A percentile compares a stretch with the other conserved stretches of the same genome.
phyloP scores from a whole-genome alignment of 345 rosid species.

The Eucalyptus sp. region DNA sequence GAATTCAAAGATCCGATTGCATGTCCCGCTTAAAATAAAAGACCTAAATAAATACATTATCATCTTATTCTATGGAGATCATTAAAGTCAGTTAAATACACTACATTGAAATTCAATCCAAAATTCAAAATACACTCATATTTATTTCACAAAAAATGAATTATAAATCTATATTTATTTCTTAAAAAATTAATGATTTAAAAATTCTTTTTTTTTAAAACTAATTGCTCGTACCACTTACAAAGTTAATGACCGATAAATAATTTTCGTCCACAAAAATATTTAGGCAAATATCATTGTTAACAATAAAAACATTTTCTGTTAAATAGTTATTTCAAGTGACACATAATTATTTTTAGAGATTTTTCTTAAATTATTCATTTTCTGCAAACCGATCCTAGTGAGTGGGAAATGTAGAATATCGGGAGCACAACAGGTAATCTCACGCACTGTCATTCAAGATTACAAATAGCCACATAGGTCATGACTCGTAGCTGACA shows the following conservation, averaged over 20 bases:
- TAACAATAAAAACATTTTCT: background rate
- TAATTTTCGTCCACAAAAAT: background rate
- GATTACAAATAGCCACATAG: background rate
- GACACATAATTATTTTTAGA: background rate
- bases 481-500: background rate
- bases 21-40: rapidly evolving
- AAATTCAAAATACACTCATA: too few relatives aligned
- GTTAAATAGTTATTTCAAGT: background rate
- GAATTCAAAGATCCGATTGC: background rate
- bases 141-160: too few relatives aligned
- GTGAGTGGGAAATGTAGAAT: background rate
- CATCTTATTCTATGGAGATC: rapidly evolving
- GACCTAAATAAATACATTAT: background rate
- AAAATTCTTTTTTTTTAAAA: rapidly evolving
- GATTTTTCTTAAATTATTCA: background rate
- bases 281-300: background rate
- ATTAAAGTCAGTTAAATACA: background rate
- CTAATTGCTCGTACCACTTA: background rate
- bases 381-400: background rate
- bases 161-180: too few relatives aligned
- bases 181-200: rapidly evolving
- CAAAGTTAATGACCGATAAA: background rate
- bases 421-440: background rate
- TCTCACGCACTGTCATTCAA: background rate
- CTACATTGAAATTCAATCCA: background rate